Evolutionary conservation across 2,329 filamentous ascomycete species (phyloP), one percentile per base, ranked within the genome.

Genomic region (Penicillium sp.): DNA sequence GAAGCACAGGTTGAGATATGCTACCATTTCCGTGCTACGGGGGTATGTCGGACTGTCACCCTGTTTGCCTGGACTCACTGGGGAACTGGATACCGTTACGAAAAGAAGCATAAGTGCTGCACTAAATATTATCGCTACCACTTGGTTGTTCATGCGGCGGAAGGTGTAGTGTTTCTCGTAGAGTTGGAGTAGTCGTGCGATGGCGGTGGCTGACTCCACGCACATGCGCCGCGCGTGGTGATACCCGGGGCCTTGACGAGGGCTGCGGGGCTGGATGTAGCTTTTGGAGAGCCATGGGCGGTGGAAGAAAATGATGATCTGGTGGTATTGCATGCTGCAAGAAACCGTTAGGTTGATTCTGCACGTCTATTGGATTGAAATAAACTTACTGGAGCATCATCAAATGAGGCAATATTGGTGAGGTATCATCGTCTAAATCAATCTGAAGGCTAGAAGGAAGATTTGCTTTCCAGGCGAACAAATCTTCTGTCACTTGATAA

Each of bases 111-210:
- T 75, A 5, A 79, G 65, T 1, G 76, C 76, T 1, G 77, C 77
- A 15, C 75, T 77, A 62, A 78, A 78, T 15, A 77, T 76, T 19
- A 79, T 77, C n/a, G 73, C 72, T 10, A 78, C 75, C 0, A 76
- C 75, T 49, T 78, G 72, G 56, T 77, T 74, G 64, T 78, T 78
- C 65, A 77, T 75, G n/a, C 72, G 68, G 23, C 73, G 71, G 68
- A 78, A 77, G 1, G 74, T 75, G 58, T 78, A 79, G 29, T 72
- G 68, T 17, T 70, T 72, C 44, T 78, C 75, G 59, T 79, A 79
- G 6, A 75, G 66, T 19, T 71, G 69, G 15, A 79, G 70, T 0
- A 80, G 68, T 2, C 71, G 66, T n/a, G 77, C 73, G 15, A 79
- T 72, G 10, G 72, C 70, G 4, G 66, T 73, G 1, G 77, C 74